Evolutionary conservation across 164 flowering plant genomes (phyloP).

Genomic region (Litsea cubeba): DNA sequence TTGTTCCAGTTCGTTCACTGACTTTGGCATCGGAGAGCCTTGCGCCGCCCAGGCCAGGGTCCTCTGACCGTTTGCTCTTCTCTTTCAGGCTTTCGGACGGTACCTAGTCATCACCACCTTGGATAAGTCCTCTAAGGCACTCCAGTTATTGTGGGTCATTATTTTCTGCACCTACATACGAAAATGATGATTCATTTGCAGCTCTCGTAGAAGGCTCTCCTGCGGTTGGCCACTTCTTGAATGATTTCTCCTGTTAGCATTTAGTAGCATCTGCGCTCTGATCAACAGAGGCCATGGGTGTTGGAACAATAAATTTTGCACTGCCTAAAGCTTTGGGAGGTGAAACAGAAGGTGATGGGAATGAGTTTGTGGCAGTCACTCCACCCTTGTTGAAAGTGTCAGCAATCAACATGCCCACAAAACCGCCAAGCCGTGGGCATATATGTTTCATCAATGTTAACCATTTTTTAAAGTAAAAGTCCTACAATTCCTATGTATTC

Average conservation of each 20-base stretch:
- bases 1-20: too few species aligned
- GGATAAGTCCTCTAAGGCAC: too few species aligned
- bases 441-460: background rate
- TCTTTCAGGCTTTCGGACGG: too few species aligned
- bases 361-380: constrained; percentile 42
- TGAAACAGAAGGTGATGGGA: constrained; percentile 67
- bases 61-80: too few species aligned
- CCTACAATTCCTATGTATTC: too few species aligned
- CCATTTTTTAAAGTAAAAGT: background rate
- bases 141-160: too few species aligned
- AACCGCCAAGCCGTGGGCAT: background rate
- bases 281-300: constrained; percentile 37
- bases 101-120: too few species aligned
- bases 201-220: constrained; percentile 34
- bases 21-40: too few species aligned
- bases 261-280: constrained; percentile 23
- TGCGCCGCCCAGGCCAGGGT: too few species aligned
- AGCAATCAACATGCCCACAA: constrained; percentile 91
- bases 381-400: constrained; percentile 89
- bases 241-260: constrained; percentile 20
- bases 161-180: too few species aligned
- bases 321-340: constrained; percentile 44
- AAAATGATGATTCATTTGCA: constrained; percentile 23
- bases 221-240: constrained; percentile 23
- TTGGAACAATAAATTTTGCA: constrained; percentile 73